Percentiles rank a stretch among this genome's conserved stretches.
Conservation (phyloP, 148 eudicot species). For the Salicornia ramosissima region DNA sequence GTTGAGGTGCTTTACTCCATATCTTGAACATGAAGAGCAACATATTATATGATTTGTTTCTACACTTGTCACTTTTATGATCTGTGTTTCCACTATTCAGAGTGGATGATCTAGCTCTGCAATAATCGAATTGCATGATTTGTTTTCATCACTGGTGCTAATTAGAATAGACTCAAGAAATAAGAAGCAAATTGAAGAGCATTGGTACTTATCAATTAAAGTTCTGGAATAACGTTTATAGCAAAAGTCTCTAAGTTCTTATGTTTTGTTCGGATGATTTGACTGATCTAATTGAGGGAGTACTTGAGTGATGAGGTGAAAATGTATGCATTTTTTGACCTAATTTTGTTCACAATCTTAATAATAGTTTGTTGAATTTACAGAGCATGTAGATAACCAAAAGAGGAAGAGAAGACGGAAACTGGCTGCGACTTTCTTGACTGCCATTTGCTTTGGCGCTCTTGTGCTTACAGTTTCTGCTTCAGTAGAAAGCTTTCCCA, state of each 20-base stretch:
- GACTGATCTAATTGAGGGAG: background rate
- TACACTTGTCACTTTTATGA: background rate
- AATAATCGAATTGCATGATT: no score
- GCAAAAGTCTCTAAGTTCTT: background rate
- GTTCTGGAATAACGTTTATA: no score
- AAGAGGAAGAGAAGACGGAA: constrained; percentile 32
- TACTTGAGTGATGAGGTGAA: background rate
- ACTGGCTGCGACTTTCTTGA: constrained; percentile 47
- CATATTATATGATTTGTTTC: background rate
- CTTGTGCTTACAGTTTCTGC: constrained; percentile 48
- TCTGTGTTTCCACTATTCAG: no score
- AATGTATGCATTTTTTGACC: background rate
- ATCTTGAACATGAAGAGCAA: background rate
- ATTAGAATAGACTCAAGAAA: background rate
- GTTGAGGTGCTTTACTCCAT: background rate
- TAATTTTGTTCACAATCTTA: background rate
- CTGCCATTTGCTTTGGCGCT: constrained; percentile 33
- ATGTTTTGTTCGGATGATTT: background rate
- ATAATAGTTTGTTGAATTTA: background rate
- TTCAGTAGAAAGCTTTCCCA: constrained; percentile 43
- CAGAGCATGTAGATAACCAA: constrained; percentile 25
- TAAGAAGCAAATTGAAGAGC: no score
- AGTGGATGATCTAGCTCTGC: no score
- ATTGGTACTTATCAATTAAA: background rate
- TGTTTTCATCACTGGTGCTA: background rate